phyloP scores from a whole-genome alignment of 2,329 filamentous ascomycete species.

The Neonectria hederae region DNA sequence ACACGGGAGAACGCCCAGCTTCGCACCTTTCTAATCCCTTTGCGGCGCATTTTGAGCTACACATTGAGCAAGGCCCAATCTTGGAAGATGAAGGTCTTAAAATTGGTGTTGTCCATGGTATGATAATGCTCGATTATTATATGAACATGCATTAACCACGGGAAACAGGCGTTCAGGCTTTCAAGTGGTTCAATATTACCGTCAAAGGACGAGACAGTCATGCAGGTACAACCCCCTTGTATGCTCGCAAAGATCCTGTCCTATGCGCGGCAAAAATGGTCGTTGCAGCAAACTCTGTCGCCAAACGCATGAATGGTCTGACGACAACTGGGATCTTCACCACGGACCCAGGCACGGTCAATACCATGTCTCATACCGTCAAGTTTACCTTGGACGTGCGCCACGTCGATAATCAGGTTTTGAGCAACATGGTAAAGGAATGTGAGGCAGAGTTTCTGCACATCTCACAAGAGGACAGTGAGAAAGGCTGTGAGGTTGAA shows the following conservation, averaged over 20 bases:
- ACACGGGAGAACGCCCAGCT: constrained; percentile 61
- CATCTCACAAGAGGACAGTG: constrained; percentile 62
- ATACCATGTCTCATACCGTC: constrained; percentile 73
- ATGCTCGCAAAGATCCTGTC: constrained; percentile 42
- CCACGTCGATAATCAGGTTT: constrained; percentile 60
- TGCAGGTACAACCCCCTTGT: constrained; percentile 38
- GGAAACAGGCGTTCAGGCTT: constrained; percentile 37
- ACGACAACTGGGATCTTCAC: constrained; percentile 44
- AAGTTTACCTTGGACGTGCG: constrained; percentile 73
- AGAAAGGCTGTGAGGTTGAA: constrained; percentile 63
- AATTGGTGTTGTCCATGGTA: not conserved
- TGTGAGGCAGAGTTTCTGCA: constrained; percentile 49
- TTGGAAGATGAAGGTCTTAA: not conserved
- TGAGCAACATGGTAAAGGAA: constrained; percentile 63
- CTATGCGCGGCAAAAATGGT: constrained; percentile 39
- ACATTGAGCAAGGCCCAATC: constrained; percentile 68
- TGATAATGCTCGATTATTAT: not conserved
- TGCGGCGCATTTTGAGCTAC: constrained; percentile 80
- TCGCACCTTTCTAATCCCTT: constrained; percentile 55
- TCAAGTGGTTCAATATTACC: constrained; percentile 40
- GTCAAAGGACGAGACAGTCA: constrained; percentile 39
- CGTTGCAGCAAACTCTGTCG: constrained; percentile 39
- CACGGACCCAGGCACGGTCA: constrained; percentile 67
- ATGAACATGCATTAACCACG: not conserved
- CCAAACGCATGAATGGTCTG: constrained; percentile 37